Evolutionary conservation across 1,284 basidiomycete species (phyloP).

Genomic region (Gymnopus androsaceus): DNA sequence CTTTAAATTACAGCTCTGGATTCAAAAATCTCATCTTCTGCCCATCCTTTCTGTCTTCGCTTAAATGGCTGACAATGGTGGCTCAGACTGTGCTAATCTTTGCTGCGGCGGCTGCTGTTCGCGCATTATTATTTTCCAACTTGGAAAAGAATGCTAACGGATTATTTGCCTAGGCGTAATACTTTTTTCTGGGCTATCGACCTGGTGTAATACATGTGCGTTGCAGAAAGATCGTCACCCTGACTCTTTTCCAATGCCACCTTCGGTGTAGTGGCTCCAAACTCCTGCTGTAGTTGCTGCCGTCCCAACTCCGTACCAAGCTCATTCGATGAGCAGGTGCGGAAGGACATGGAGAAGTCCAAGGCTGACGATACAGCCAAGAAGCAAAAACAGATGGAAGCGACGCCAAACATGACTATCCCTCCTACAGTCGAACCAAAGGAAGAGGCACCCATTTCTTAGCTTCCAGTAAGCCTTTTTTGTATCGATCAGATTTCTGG

Average conservation of each 20-base stretch:
- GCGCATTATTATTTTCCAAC: not conserved
- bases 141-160: not conserved
- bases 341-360: conserved; percentile 2
- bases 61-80: conserved; percentile 1
- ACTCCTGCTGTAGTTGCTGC: conserved; percentile 1
- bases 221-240: not conserved
- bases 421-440: not conserved
- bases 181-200: not conserved
- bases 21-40: not conserved
- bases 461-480: no score
- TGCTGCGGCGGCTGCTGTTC: conserved; percentile 1
- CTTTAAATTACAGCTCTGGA: no score
- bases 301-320: not conserved
- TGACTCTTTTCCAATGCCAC: not conserved
- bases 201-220: conserved; percentile 4
- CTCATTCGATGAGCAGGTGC: not conserved
- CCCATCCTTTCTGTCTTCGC: not conserved
- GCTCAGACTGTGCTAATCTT: not conserved
- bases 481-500: no score
- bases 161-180: not conserved
- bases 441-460: not conserved
- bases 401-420: not conserved
- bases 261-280: not conserved
- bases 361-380: conserved; percentile 9
- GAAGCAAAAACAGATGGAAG: conserved; percentile 3